Base-by-base conservation (phyloP, 192 early-diverging fungal genomes). In the Powellomyces hirtus region DNA sequence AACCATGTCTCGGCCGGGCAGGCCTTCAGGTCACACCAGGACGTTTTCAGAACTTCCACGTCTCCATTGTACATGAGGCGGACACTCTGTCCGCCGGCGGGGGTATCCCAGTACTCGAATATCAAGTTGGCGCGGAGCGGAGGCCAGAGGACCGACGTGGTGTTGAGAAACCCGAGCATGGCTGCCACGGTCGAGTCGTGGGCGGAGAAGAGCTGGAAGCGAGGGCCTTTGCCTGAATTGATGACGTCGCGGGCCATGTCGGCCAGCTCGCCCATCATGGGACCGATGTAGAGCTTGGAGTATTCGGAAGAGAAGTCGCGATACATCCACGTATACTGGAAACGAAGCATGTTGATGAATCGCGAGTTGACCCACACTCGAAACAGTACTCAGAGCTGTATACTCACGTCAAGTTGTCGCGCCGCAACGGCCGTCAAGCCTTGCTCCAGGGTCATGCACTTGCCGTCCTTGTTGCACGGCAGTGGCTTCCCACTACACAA, bases 301-400 rank as follows among this genome's bases (percentile, higher is more conserved):
- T 56, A 56, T 30, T 56, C 53, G 2, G 31, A 16, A 4, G 53
- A 56, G 26, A 30, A 56, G 53, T 56, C 53, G 16, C 53, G 53
- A 30, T 56, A 56, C 53, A 56, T 56, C 53, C 53, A 56, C 26
- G 53, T 7, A 34, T 56, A 56, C 53, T 56, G 26, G 29, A 16
- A 56, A 33, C 46, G 26, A 49, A 49, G 26, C 46, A 49, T 24
- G 2, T 3, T 14, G n/a, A 56, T 7, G 29, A 30, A 53, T 20
- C 51, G 26, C 8, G 51, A 10, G 13, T 20, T 53, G 8, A 26
- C 5, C 24, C 16, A 33, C 29, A 4, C 2, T 56, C 3, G 31
- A 42, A 42, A 42, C 40, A 42, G 10, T 42, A n/a, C n/a, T n/a
- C n/a, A 56, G 31, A 56, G 29, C 53, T 27, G 4, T 5, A 7